Evolutionary conservation across 208 protist genomes (phyloP), one percentile per base, ranked within the genome.

Genomic region (Wallacemonas sp.): DNA sequence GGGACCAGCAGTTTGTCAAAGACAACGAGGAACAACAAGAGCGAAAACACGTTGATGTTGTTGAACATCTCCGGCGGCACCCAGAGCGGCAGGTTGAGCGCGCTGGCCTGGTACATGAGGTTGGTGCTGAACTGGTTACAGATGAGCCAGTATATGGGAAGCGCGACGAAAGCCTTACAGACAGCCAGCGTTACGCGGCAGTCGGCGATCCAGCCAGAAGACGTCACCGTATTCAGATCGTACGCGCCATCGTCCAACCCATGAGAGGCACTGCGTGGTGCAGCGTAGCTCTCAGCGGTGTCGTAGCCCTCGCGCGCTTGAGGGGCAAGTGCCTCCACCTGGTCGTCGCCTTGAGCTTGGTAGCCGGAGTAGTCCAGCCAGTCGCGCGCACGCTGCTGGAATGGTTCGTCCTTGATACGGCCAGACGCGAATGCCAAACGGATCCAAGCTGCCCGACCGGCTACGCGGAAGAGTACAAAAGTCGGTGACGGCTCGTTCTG

Each of bases 121-220:
- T 84, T 87, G 1, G 77, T 90, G 70, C 80, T 87, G 66, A 84
- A 87, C 72, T 87, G 80, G 38, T 87, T 87, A 55, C 70, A 78
- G 24, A 87, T 69, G 14, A 90, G 66, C 84, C 84, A 90, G 70
- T 90, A 90, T 17, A 90, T 68, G 61, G 84, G 84, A 26, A 90
- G 70, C 27, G 78, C 75, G 8, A 83, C 47, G 54, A 90, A 86
- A 11, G 72, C 59, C 42, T 73, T 72, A 64, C 80, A 86, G 27
- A 82, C 68, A 0, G 28, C 27, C 56, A 84, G 30, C 45, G 80
- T 75, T 45, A 39, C 45, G 27, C 79, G 81, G 26, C 71, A 80
- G 66, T 87, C 80, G 0, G 6, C 61, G 15, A 84, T 51, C 70
- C 63, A 82, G 30, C 12, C 33, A 0, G 62, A 27, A 19, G 54